phyloP scores from a whole-genome alignment of 169 alveolate genomes.

The Babesia gibsoni region DNA sequence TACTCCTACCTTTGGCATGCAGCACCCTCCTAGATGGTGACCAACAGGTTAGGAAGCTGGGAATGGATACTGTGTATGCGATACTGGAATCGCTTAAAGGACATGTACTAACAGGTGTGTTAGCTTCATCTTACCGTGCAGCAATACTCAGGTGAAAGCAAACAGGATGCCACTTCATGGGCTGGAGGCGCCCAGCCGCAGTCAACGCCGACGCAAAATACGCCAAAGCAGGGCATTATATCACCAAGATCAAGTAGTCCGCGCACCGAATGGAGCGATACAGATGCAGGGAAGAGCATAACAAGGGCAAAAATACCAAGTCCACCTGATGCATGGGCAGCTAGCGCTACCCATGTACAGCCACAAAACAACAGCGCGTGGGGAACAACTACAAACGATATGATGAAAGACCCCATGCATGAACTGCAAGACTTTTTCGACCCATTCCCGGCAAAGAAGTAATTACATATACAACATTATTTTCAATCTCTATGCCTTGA shows the following conservation, averaged over 20 bases:
- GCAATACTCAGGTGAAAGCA: neutral
- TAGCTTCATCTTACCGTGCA: neutral
- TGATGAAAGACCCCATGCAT: neutral
- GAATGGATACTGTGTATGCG: constrained; percentile 61
- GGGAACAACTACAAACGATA: too few species aligned
- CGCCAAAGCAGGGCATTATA: too few species aligned
- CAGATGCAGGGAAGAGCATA: too few species aligned
- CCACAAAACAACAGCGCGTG: too few species aligned
- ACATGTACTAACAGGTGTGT: constrained; percentile 22
- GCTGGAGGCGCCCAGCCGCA: neutral
- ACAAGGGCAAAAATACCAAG: too few species aligned
- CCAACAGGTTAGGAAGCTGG: constrained; percentile 35
- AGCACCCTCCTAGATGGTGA: constrained; percentile 63
- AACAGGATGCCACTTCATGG: neutral
- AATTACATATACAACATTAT: constrained; percentile 11
- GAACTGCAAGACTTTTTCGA: constrained; percentile 31
- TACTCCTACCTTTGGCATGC: constrained; percentile 64
- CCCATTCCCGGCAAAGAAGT: constrained; percentile 23
- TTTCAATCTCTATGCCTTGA: constrained; percentile 6
- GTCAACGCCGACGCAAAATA: neutral
- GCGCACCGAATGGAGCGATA: too few species aligned
- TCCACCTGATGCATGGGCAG: too few species aligned
- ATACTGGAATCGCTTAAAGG: constrained; percentile 52
- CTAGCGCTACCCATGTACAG: too few species aligned
- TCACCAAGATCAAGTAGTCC: too few species aligned